Evolutionary conservation across 768 basidiomycete species (phyloP).

Genomic region (Tylopilus cervinicoccineus): DNA sequence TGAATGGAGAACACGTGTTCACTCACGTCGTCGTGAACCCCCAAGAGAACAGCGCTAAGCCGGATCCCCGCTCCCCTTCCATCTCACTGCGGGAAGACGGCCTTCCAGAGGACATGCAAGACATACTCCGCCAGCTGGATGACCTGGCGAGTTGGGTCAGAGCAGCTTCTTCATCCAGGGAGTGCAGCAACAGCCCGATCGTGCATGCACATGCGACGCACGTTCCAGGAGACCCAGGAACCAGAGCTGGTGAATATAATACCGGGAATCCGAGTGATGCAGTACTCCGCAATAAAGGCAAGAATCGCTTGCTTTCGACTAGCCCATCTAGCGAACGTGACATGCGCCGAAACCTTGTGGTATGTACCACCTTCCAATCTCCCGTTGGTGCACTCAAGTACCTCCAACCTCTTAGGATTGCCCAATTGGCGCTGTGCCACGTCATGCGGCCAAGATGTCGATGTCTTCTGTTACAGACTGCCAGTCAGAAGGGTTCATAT

Average conservation of each 20-base stretch:
- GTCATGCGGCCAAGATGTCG: background rate
- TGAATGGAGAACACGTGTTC: slow-evolving; percentile 12
- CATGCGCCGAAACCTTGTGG: slow-evolving; percentile 4
- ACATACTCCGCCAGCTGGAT: slow-evolving; percentile 24
- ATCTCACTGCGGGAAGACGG: slow-evolving; percentile 5
- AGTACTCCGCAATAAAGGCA: slow-evolving; percentile 16
- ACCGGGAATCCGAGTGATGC: background rate
- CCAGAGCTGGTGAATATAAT: background rate
- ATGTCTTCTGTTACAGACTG: background rate
- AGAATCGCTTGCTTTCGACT: slow-evolving; percentile 15
- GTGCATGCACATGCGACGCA: background rate
- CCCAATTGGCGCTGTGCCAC: background rate
- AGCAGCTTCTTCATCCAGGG: slow-evolving; percentile 14
- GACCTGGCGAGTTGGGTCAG: slow-evolving; percentile 27
- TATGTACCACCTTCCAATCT: slow-evolving; percentile 7
- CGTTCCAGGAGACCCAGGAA: background rate
- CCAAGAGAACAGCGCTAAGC: background rate
- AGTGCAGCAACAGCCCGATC: background rate
- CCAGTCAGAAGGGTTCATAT: slow-evolving; percentile 25
- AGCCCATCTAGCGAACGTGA: background rate
- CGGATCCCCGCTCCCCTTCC: background rate
- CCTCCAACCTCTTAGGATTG: slow-evolving; percentile 9
- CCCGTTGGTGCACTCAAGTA: background rate
- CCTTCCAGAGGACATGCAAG: slow-evolving; percentile 27
- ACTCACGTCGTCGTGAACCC: slow-evolving; percentile 13